phyloP scores from a whole-genome alignment of 140 eudicot genomes.

The Ambrosia hybrid region DNA sequence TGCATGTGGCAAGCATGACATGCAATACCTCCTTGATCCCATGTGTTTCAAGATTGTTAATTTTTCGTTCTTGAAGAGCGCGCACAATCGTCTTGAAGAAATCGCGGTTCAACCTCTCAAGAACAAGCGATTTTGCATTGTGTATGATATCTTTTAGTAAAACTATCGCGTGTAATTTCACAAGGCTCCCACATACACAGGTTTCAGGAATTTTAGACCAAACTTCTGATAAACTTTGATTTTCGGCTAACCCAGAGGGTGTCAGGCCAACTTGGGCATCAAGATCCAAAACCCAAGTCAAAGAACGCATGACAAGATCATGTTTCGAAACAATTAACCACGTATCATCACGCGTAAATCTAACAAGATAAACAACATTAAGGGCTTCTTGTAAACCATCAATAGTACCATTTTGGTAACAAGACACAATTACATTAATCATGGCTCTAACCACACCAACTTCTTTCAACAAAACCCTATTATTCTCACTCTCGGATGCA shows the following conservation, averaged over 20 bases:
- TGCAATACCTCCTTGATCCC: constrained; percentile 39
- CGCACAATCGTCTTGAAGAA: constrained; percentile 41
- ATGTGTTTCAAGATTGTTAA: constrained; percentile 2
- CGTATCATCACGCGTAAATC: constrained; percentile 19
- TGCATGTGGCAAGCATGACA: constrained; percentile 42
- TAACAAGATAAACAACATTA: constrained; percentile 34
- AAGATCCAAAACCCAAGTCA: constrained; percentile 54
- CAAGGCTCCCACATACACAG: neutral
- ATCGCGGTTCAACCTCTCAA: constrained; percentile 39
- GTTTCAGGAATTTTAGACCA: no score
- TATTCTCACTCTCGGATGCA: constrained; percentile 9
- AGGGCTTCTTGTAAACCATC: constrained; percentile 38
- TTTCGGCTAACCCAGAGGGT: no score
- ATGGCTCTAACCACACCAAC: constrained; percentile 40
- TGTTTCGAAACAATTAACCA: constrained; percentile 18
- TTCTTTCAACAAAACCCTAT: constrained; percentile 31
- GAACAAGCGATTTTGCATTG: constrained; percentile 33
- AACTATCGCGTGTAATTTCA: constrained; percentile 41
- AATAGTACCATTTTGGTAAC: constrained; percentile 22
- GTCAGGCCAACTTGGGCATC: neutral
- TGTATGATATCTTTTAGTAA: constrained; percentile 35
- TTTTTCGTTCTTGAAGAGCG: constrained; percentile 14
- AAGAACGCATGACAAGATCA: constrained; percentile 33
- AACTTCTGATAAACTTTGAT: no score
- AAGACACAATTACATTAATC: constrained; percentile 25